Evolutionary conservation across 2,329 filamentous ascomycete genomes (phyloP), one percentile per base, ranked within the genome.

Genomic region (Colletotrichum liriopes): DNA sequence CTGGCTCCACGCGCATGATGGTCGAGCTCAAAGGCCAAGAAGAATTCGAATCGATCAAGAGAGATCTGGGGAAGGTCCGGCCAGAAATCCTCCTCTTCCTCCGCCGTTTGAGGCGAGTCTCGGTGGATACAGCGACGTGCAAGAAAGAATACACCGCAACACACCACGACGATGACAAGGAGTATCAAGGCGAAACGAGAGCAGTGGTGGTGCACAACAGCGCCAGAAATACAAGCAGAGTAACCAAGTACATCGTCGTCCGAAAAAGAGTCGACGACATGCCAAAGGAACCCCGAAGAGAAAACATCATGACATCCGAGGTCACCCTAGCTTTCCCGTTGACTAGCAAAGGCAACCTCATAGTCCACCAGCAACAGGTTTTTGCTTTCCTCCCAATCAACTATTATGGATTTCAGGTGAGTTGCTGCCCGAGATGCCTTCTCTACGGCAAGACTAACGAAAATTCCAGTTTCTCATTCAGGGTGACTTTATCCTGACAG

Each of bases 41-140:
- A 11, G 51, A 75, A 1, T 62, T 75, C 32, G 52, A 71, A 18
- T 55, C 45, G 75, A 39, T 75, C 43, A 18, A 32, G 37, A 23
- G 62, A 65, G 61, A 77, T 45, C 65, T 79, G 45, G 11, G 65
- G n/a, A 54, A 70, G 20, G 45, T 80, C 16, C 73, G 77, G 39
- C 73, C 78, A 2, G 73, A 76, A 32, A 64, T 77, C 12, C 73
- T 80, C 18, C 72, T 81, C 35, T 81, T 80, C 52, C 74, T 81
- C 5, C 73, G 76, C 5, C 75, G 77, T 52, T 29, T 73, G 77
- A 29, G 47, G 43, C 7, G 60, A 8, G 35, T 79, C 18, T 14
- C 47, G 55, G 66, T 72, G 45, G 66, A 43, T 7, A 26, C 26
- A 4, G n/a, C 26, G 14, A 43, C 37, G 7, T 7, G 23, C 20